Evolutionary conservation across 805 yeast species (phyloP), one percentile per base, ranked within the genome.

Genomic region (Phaffomyces thermotolerans): DNA sequence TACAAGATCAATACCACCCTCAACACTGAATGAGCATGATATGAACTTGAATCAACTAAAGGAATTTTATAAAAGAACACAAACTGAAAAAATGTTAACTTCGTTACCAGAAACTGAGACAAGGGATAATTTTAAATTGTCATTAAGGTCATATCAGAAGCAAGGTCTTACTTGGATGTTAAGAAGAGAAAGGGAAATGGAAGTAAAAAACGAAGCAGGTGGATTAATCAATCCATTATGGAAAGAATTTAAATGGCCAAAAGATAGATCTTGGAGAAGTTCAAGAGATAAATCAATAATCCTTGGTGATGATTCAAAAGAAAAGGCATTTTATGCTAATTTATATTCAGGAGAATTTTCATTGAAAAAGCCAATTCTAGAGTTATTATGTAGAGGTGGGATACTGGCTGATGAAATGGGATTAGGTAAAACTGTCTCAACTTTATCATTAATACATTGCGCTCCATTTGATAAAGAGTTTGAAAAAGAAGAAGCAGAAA

Each of bases 401-500:
- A 84, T 90, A 18, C 65, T 90, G 14, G 95, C 97, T 0, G 98
- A 90, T 65, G 98, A 90, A 60, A 90, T 90, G 98, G 98, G 98
- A 0, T 69, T 90, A 8, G 98, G 98, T 36, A 90, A 90, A 58
- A 90, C 98, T 0, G 84, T 90, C 22, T 84, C 95, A 1, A 78
- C 95, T 0, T 63, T 88, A 41, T 74, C 96, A 0, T 64, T 91
- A 39, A 70, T 90, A 12, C 77, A 83, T 44, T 72, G 86, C 0
- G 79, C 73, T 9, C 85, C 88, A 0, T 59, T 53, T 37, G 90
- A 84, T 54, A 44, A 58, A 13, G 48, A 52, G 1, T 55, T 31
- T 37, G 35, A 43, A 13, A 23, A 25, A 6, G n/a, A 18, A 4
- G 24, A 15, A 6, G 47, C 47, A 1, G 23, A 39, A 8, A 4